Base-by-base conservation (phyloP, 140 eudicot species). In the Flaveria floridana region DNA sequence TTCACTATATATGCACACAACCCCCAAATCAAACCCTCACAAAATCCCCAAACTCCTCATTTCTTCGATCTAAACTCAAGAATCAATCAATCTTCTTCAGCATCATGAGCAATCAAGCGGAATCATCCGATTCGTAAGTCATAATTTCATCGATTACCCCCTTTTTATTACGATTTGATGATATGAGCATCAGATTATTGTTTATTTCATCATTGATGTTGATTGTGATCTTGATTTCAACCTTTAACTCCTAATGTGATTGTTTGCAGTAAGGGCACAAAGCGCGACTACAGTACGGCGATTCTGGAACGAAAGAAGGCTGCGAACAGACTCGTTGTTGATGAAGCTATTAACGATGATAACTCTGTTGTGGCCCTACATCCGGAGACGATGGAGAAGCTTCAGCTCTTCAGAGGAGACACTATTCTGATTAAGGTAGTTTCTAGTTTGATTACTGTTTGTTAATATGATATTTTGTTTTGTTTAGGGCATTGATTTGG, bases 371-470 rank as follows among this genome's bases (percentile, higher is more conserved):
- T 91, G 9, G 66, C 92, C 8, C 63, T 91, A 4, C 95, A 91
- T 79, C 97, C 97, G 3, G 85, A 88, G 51, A 91, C 96, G 4
- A 91, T 91, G 97, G 97, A 91, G 52, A 88, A 88, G 84, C 92
- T 91, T 34, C 92, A 91, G 96, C 85, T 91, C 14, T 91, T 91
- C 48, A 88, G 97, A 28, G 97, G 97, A 18, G 97, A 91, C 28
- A 91, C 97, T 2, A 88, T 91, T 51, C 63, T 91, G 55, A 83
- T 91, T 59, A 91, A 91, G 97, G 97, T 91, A 19, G 57, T 9
- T 72, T 76, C 16, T 26, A 3, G 2, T 51, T 11, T 18, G 13
- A 1, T 37, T 10, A 6, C 34, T 18, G 61, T 47, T 78, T 23
- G 9, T 55, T 51, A 7, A 26, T 62, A 12, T 50, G 14, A n/a